Evolutionary conservation across 805 yeast species (phyloP), one percentile per base, ranked within the genome.

Genomic region (Candida pini): DNA sequence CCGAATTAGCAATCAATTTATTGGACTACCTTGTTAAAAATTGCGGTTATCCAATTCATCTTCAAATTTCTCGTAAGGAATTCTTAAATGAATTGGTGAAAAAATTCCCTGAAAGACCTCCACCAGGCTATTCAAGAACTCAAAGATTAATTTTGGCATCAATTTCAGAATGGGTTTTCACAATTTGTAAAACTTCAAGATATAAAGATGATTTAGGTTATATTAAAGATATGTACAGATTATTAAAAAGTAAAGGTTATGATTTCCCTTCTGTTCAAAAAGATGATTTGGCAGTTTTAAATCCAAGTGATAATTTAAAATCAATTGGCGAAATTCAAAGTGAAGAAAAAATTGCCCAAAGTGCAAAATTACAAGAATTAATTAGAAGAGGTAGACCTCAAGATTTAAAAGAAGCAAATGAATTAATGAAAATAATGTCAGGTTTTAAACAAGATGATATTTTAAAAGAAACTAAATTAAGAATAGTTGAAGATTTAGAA

Each of bases 131-230:
- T 60, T 69, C 90, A 14, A 72, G 88, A 44, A 80, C 86, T 18
- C 97, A 92, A 57, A 69, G 87, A 54, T 69, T 88, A 48, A 78
- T 90, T 43, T 69, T 92, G 52, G 89, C 92, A 39, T 86, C 89
- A 37, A 82, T 92, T 51, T 96, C 90, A 60, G 97, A 92, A 60
- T 92, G 99, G 99, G 79, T 85, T 56, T 94, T 86, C 58, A 90
- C 97, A 2, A 78, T 92, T 36, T 90, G 97, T 61, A 78, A 80
- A 51, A 87, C 92, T 34, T 78, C 95, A 18, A 73, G 86, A 53
- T 85, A 92, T 60, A 86, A 85, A 56, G 95, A 88, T 28, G 99
- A 92, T 57, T 68, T 92, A 49, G 92, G 89, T 3, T 86, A 82
- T 57, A 84, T 92, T 47, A 76, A 92, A 47, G 98, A 92, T 55